phyloP scores from a whole-genome alignment of 495 filamentous ascomycete species.

The Rusavskia elegans region DNA sequence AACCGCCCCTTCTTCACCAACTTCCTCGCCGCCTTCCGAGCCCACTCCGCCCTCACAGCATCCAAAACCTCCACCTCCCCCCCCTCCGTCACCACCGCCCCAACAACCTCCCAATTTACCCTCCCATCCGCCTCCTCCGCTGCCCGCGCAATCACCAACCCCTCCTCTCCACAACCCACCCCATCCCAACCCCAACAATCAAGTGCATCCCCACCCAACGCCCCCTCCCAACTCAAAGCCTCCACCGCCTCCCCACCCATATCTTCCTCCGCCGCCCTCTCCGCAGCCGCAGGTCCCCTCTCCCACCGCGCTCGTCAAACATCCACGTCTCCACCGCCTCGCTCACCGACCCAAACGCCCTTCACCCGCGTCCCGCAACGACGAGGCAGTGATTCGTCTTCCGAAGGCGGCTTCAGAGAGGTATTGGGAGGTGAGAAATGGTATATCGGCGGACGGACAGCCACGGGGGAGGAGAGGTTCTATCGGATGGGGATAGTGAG shows the following conservation, averaged over 20 bases:
- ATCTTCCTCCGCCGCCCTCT: slow-evolving; percentile 16
- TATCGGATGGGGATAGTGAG: slow-evolving; percentile 56
- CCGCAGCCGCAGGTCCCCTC: slow-evolving; percentile 23
- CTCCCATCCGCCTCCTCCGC: slow-evolving; percentile 15
- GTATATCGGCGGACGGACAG: slow-evolving; percentile 79
- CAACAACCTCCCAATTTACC: slow-evolving; percentile 5
- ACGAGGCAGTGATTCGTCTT: slow-evolving; percentile 64
- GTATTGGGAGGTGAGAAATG: slow-evolving; percentile 62
- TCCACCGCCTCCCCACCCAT: slow-evolving; percentile 11
- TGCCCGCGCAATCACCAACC: slow-evolving; percentile 12
- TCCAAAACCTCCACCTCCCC: slow-evolving; percentile 10
- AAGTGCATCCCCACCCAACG: slow-evolving; percentile 11
- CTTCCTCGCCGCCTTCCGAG: slow-evolving; percentile 73
- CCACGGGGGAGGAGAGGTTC: slow-evolving; percentile 75
- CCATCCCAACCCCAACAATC: background rate
- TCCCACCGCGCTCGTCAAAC: slow-evolving; percentile 26
- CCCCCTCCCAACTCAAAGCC: slow-evolving; percentile 18
- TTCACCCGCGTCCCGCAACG: slow-evolving; percentile 25
- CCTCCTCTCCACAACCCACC: slow-evolving; percentile 6
- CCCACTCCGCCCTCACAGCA: slow-evolving; percentile 25
- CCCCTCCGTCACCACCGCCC: slow-evolving; percentile 12
- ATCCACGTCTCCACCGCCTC: slow-evolving; percentile 20
- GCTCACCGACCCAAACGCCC: slow-evolving; percentile 4
- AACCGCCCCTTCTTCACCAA: slow-evolving; percentile 75
- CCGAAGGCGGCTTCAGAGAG: slow-evolving; percentile 57